These are phyloP conservation scores for Pleurotus salmoneostramineus DNA, from an alignment of 768 basidiomycete species.

Conservation along the genomic window DNA sequence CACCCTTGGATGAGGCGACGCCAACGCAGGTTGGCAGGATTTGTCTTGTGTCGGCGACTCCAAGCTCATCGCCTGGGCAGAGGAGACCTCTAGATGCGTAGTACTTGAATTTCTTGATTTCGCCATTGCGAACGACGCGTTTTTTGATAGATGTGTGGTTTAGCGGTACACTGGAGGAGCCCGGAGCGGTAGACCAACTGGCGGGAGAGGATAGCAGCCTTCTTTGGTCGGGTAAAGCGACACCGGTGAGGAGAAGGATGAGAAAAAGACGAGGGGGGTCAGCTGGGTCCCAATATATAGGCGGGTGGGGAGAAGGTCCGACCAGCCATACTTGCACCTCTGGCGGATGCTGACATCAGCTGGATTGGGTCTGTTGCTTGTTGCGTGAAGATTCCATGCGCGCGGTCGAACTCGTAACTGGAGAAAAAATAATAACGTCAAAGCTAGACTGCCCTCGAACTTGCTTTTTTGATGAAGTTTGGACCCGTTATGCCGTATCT, in stretches of 20 bases:
- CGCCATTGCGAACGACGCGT: neutral
- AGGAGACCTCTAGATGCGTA: neutral
- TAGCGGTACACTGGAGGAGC: neutral
- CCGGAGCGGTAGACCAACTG: neutral
- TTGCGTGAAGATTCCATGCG: too few species aligned
- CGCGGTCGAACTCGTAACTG: too few species aligned
- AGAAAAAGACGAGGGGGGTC: neutral
- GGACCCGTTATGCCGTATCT: neutral
- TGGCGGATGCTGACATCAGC: neutral
- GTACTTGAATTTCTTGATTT: slow-evolving; percentile 5
- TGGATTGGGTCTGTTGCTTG: neutral
- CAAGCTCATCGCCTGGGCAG: neutral
- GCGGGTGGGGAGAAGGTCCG: neutral
- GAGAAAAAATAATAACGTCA: too few species aligned
- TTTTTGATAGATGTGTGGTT: too few species aligned
- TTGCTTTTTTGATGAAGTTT: too few species aligned
- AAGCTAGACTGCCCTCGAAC: too few species aligned
- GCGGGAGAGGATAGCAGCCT: neutral
- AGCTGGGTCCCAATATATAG: neutral
- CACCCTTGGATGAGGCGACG: neutral
- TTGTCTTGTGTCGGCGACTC: neutral
- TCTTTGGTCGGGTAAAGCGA: neutral
- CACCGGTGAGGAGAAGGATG: neutral
- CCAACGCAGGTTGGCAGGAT: neutral
- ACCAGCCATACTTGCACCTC: neutral